These are phyloP conservation scores for Blastomyces percursus DNA, from an alignment of 2,329 filamentous ascomycete species.

Conservation along the genomic window DNA sequence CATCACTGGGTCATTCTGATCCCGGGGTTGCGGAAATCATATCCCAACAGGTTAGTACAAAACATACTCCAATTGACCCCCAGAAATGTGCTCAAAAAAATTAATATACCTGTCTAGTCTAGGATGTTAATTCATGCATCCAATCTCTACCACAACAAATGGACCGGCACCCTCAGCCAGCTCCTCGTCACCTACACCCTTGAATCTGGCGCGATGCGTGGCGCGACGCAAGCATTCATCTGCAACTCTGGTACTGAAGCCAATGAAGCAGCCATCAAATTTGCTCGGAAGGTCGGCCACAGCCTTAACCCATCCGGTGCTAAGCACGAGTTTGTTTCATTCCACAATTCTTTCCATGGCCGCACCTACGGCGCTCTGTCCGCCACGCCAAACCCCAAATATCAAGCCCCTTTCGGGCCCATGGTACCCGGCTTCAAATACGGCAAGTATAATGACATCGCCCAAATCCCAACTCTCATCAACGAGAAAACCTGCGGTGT, in stretches of 20 bases:
- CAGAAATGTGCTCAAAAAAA: neutral
- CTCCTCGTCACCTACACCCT: conserved; percentile 71
- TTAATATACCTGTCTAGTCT: conserved; percentile 32
- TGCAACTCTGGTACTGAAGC: conserved; percentile 96
- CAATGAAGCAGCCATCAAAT: conserved; percentile 96
- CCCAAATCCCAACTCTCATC: conserved; percentile 59
- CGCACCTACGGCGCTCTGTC: conserved; percentile 90
- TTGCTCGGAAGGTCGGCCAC: conserved; percentile 84
- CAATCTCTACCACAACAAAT: conserved; percentile 94
- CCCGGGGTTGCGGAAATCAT: conserved; percentile 63
- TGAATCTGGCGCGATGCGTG: conserved; percentile 69
- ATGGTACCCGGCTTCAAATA: conserved; percentile 92
- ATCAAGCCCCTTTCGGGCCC: conserved; percentile 86
- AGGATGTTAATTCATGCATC: conserved; percentile 79
- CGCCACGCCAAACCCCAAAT: conserved; percentile 97
- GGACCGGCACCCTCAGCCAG: conserved; percentile 82
- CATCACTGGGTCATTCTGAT: conserved; percentile 82
- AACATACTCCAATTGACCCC: neutral
- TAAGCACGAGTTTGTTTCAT: conserved; percentile 82
- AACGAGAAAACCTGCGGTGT: conserved; percentile 84
- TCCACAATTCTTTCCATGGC: conserved; percentile 87
- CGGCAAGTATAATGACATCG: conserved; percentile 73
- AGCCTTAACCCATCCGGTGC: conserved; percentile 55
- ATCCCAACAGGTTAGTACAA: conserved; percentile 54
- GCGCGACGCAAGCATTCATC: conserved; percentile 71